Conservation (phyloP, 345 rosid genomes). For the Jatropha curcas region DNA sequence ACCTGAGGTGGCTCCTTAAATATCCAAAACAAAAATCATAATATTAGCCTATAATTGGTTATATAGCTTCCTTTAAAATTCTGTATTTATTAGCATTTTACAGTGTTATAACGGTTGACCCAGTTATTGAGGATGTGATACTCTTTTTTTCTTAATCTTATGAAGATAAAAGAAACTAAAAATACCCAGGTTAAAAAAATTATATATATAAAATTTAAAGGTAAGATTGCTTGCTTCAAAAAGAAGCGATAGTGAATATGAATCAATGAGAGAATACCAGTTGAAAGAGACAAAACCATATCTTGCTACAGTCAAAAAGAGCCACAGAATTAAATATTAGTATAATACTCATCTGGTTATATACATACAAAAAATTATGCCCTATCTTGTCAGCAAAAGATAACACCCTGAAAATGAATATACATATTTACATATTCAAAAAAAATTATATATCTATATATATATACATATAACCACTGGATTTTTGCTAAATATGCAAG, state of each 20-base stretch:
- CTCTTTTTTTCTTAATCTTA: not conserved
- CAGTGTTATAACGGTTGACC: too few relatives aligned
- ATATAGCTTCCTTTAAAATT: too few relatives aligned
- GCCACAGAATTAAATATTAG: not conserved
- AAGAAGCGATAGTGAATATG: not conserved
- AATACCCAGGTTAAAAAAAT: not conserved
- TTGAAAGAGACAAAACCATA: slow-evolving; percentile 48
- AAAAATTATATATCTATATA: too few relatives aligned
- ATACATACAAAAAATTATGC: not conserved
- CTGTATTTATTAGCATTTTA: not conserved
- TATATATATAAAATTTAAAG: not conserved
- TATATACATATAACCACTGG: not conserved
- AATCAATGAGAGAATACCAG: slow-evolving; percentile 14
- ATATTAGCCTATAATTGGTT: too few relatives aligned
- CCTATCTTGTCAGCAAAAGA: too few relatives aligned
- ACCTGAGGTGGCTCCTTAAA: slow-evolving; percentile 86
- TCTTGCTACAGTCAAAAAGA: slow-evolving; percentile 31
- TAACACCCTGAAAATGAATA: not conserved
- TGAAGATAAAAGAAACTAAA: not conserved
- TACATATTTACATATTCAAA: too few relatives aligned
- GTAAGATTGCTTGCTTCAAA: not conserved
- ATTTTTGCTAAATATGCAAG: not conserved
- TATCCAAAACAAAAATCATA: not conserved
- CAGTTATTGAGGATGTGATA: not conserved
- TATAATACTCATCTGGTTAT: not conserved